phyloP scores from a whole-genome alignment of 257 asterid genomes.

The Solanum piurae region DNA sequence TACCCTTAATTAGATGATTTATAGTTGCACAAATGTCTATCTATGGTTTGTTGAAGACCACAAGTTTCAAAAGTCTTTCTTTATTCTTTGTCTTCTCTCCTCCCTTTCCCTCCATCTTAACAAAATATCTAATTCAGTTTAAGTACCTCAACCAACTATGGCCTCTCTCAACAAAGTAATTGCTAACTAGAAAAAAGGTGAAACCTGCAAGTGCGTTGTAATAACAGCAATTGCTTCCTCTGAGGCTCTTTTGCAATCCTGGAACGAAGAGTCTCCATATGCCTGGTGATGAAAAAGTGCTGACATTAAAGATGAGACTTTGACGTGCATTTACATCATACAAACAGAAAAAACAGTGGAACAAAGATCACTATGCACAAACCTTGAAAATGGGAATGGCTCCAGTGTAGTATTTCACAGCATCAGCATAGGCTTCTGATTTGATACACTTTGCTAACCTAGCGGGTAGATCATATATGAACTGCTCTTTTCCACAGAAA shows the following conservation, averaged over 20 bases:
- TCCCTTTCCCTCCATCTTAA: neutral
- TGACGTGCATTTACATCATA: neutral
- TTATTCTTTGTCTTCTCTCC: neutral
- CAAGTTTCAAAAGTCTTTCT: neutral
- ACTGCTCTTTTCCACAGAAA: slow-evolving; percentile 67
- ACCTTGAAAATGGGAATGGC: slow-evolving; percentile 98
- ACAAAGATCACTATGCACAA: neutral
- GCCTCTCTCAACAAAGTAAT: neutral
- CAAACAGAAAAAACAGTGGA: neutral
- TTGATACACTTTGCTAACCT: slow-evolving; percentile 87
- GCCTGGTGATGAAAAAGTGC: slow-evolving; percentile 38
- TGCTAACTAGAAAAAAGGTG: slow-evolving; percentile 5
- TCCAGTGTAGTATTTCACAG: slow-evolving; percentile 88
- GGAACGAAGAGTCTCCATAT: slow-evolving; percentile 93
- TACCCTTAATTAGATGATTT: neutral
- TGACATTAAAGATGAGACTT: neutral
- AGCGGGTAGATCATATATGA: slow-evolving; percentile 89
- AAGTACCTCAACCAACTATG: neutral
- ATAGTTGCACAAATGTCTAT: neutral
- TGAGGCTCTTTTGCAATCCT: slow-evolving; percentile 87
- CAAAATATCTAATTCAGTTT: neutral
- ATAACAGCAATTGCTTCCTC: slow-evolving; percentile 68
- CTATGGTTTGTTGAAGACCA: neutral
- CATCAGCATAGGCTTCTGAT: slow-evolving; percentile 95
- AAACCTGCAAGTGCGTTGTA: slow-evolving; percentile 69